Evolutionary conservation across 176 grass and related monocot species (phyloP).

Genomic region (Guadua angustifolia): DNA sequence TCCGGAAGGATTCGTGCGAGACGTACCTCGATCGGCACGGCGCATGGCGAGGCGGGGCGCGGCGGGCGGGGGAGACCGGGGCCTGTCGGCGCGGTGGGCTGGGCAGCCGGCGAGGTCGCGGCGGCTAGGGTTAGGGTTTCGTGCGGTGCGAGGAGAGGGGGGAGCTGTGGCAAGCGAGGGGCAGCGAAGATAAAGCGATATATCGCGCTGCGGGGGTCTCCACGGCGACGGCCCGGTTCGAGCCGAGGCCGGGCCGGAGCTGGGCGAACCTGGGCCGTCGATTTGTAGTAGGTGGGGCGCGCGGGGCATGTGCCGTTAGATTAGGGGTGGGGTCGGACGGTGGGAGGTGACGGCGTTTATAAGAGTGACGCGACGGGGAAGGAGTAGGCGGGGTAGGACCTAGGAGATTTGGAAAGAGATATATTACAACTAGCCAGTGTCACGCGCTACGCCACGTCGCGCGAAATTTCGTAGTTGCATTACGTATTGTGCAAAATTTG

Average conservation of each 20-base stretch:
- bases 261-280: neutral
- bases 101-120: neutral
- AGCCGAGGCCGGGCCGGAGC: neutral
- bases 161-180: neutral
- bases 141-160: neutral
- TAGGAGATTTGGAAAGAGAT: no score
- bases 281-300: neutral
- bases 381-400: no score
- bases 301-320: neutral
- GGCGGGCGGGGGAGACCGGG: neutral
- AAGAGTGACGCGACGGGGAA: neutral
- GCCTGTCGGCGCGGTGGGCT: neutral
- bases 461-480: no score
- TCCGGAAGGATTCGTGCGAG: neutral
- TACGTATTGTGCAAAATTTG: no score
- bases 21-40: neutral
- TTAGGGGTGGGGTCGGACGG: neutral
- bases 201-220: neutral
- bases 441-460: no score
- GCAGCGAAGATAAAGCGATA: conserved; percentile 7
- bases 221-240: neutral
- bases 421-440: no score
- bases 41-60: neutral
- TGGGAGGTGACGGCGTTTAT: neutral
- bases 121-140: neutral